A percentile compares a stretch with the other conserved stretches of the same genome.
These are phyloP conservation scores for Seminavis robusta DNA, from an alignment of 108 stramenopile genomes.

Conservation along the genomic window DNA sequence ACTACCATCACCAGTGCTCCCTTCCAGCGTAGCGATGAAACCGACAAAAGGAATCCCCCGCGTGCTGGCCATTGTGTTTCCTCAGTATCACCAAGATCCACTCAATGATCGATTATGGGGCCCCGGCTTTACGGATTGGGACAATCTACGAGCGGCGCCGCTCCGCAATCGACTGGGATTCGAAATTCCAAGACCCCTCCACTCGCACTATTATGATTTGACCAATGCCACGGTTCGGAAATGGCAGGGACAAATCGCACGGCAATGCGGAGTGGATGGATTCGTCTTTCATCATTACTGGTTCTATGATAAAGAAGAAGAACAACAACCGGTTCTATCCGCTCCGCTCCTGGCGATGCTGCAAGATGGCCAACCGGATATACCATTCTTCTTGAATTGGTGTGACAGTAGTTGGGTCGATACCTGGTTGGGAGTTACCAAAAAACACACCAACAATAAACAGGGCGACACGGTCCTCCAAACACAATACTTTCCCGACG, in stretches of 20 bases:
- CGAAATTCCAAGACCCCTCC: conserved; percentile 44
- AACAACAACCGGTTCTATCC: conserved; percentile 45
- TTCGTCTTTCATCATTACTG: conserved; percentile 71
- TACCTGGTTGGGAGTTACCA: conserved; percentile 62
- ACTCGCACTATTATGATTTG: conserved; percentile 56
- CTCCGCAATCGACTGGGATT: conserved; percentile 30
- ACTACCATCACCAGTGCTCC: too few relatives aligned
- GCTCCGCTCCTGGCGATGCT: conserved; percentile 50
- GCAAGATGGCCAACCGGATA: conserved; percentile 55
- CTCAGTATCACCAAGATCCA: conserved; percentile 65
- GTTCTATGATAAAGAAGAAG: conserved; percentile 45
- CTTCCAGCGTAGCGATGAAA: too few relatives aligned
- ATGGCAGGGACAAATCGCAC: conserved; percentile 46
- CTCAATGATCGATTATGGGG: conserved; percentile 66
- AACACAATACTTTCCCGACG: conserved; percentile 46
- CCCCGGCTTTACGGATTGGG: conserved; percentile 61
- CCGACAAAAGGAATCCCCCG: conserved; percentile 25
- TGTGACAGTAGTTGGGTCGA: conserved; percentile 45
- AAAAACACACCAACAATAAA: conserved; percentile 25
- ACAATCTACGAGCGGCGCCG: conserved; percentile 34
- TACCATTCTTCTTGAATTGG: conserved; percentile 61
- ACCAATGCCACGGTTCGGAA: conserved; percentile 21
- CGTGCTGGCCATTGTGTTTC: conserved; percentile 54
- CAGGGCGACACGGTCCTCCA: conserved; percentile 32
- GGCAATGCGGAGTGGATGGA: conserved; percentile 56